Evolutionary conservation across 441 rosid species (phyloP).

Genomic region (Omphalea diandra): DNA sequence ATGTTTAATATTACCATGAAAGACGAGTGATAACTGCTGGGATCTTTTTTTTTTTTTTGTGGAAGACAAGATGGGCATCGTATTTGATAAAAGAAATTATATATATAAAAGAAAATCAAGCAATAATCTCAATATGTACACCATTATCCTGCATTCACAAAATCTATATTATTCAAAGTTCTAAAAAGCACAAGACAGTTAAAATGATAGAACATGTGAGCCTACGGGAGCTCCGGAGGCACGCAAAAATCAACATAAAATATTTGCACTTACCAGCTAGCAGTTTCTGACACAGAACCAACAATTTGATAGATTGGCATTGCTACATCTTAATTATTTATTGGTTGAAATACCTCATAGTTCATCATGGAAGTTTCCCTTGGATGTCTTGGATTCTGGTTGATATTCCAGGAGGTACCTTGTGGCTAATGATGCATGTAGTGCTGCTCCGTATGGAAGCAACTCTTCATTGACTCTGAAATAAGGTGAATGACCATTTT

Average conservation of each 20-base stretch:
- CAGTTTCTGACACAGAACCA: not conserved
- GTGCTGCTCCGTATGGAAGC: constrained; percentile 76
- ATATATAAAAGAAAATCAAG: not conserved
- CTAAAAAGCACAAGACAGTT: not conserved
- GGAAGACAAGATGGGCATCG: no score
- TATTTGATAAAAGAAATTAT: no score
- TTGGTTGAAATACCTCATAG: constrained; percentile 21
- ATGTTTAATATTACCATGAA: no score
- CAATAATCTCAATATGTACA: not conserved
- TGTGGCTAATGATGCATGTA: constrained; percentile 61
- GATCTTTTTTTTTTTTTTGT: no score
- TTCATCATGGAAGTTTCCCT: constrained; percentile 42
- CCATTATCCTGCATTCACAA: not conserved
- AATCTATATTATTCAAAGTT: not conserved
- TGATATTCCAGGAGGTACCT: constrained; percentile 46
- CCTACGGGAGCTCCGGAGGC: not conserved
- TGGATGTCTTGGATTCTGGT: constrained; percentile 14
- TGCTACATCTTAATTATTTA: not conserved
- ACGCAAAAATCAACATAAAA: not conserved
- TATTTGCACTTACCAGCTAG: not conserved
- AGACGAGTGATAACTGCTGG: no score
- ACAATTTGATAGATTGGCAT: not conserved
- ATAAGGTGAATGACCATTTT: constrained; percentile 41
- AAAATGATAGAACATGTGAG: not conserved
- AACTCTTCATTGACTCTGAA: constrained; percentile 63